Base-by-base conservation (phyloP, 1,284 basidiomycete genomes). In the Austroboletus novae-zelandiae region DNA sequence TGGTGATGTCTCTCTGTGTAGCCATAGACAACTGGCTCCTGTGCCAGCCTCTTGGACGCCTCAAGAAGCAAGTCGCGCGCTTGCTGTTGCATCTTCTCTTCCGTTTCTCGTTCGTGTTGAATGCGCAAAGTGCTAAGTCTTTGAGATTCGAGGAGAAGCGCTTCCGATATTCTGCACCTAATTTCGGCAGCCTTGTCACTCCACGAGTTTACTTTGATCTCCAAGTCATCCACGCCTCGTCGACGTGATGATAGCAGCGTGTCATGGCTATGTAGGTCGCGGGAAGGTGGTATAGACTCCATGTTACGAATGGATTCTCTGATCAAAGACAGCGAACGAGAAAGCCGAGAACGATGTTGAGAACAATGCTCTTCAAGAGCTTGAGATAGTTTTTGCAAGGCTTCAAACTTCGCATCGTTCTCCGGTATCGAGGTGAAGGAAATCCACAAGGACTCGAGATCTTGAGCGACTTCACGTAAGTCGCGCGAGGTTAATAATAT, bases 271-370 rank as follows among this genome's bases (percentile, higher is more conserved):
- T 68, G 59, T 14, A 68, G 50, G 46, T 81, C 78, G 29, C 71
- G 62, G 2, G 68, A 61, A 39, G 69, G 68, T 9, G 78, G 71
- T 14, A 65, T 54, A 39, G 68, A 58, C 17, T 83, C 77, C 71
- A 89, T 80, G 25, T 65, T 66, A 18, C 72, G 72, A 18, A 86
- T 67, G 6, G 77, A 65, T 40, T 79, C 75, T 23, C 77, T 80
- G 39, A 82, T 71, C 4, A 74, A 68, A 18, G 78, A 75, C 35
- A 86, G 68, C 0, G 76, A 78, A 20, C 71, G 71, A n/a, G 72
- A 65, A 36, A 85, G 70, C 14, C 65, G 62, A 17, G 66, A 61
- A 32, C 73, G 71, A 55, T 74, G 67, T 1, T 57, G 47, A 14
- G 69, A 57, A 32, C 64, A 61, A 40, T 72, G 57, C n/a, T 55